A percentile compares a stretch with the other conserved stretches of the same genome.
Conservation (phyloP, 2,329 filamentous ascomycete species). For the Lachnellula suecica region DNA sequence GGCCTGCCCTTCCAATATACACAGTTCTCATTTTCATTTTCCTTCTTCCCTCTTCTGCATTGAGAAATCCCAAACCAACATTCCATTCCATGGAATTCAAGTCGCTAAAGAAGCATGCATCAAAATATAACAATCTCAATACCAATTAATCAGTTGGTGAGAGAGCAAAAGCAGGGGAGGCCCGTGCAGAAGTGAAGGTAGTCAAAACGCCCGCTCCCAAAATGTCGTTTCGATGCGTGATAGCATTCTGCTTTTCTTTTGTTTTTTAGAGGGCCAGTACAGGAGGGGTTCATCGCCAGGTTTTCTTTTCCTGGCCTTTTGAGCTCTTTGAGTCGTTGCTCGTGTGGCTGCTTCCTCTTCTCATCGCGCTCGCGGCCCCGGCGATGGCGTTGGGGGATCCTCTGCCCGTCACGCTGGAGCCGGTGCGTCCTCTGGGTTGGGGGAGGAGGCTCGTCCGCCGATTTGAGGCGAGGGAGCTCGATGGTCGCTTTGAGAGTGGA, state of each 20-base stretch:
- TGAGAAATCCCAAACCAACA: background rate
- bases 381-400: conserved; percentile 48
- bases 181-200: background rate
- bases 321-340: conserved; percentile 27
- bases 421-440: conserved; percentile 33
- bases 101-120: background rate
- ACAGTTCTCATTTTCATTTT: background rate
- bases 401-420: conserved; percentile 40
- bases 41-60: no score
- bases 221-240: background rate
- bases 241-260: no score
- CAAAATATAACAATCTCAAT: background rate
- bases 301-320: conserved; percentile 23
- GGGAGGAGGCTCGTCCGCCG: conserved; percentile 56
- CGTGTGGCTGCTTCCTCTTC: conserved; percentile 19
- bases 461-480: conserved; percentile 54
- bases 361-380: conserved; percentile 45
- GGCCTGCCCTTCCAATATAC: background rate
- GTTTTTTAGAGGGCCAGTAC: no score
- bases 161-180: background rate
- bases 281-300: conserved; percentile 27
- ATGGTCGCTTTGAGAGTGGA: conserved; percentile 42
- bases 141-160: background rate
- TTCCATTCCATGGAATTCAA: background rate
- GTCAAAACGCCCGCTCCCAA: background rate